Evolutionary conservation across 768 basidiomycete genomes (phyloP), one percentile per base, ranked within the genome.

Genomic region (Boletus pseudopeckii): DNA sequence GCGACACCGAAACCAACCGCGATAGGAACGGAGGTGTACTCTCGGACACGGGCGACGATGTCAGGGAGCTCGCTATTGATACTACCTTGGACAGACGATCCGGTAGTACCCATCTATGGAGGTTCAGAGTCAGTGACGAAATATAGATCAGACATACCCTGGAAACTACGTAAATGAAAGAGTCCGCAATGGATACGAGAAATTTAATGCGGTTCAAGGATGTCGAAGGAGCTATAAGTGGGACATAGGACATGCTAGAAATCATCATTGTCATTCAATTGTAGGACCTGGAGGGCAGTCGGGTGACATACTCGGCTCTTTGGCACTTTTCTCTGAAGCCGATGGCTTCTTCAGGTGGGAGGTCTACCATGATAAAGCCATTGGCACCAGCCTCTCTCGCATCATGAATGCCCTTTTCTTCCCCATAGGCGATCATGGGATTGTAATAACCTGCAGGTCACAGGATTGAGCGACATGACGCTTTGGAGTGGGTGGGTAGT

Each of bases 101-200:
- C 97, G 2, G 97, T 99, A 2, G 92, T 97, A 14, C 97, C 97
- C 97, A 99, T 99, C 92, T 88, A 52, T 72, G 52, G 17, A 53
- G 48, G 36, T 28, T 65, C 34, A 60, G 45, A 45, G 38, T n/a
- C 22, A 26, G 26, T 24, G 8, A 8, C 26, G 34, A 57, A 32
- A 18, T 22, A 20, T 20, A 46, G 26, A 46, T 28, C 17, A 20
- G 22, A 59, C 72, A 37, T 62, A 90, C 93, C 77, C 92, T 96
- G 45, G 95, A 97, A n/a, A 98, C 95, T 44, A 99, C 85, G 69
- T 99, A 99, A 58, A 99, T 92, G 77, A 99, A 98, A 3, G 88
- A 86, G 70, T 99, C 97, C 17, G 97, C 96, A 61, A 99, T 98
- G 8, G 87, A 84, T 2, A 92, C 76, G 38, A 99, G 80, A 74